Evolutionary conservation across 371 early-diverging fungal genomes (phyloP), one percentile per base, ranked within the genome.

Genomic region (Mortierella sp.): DNA sequence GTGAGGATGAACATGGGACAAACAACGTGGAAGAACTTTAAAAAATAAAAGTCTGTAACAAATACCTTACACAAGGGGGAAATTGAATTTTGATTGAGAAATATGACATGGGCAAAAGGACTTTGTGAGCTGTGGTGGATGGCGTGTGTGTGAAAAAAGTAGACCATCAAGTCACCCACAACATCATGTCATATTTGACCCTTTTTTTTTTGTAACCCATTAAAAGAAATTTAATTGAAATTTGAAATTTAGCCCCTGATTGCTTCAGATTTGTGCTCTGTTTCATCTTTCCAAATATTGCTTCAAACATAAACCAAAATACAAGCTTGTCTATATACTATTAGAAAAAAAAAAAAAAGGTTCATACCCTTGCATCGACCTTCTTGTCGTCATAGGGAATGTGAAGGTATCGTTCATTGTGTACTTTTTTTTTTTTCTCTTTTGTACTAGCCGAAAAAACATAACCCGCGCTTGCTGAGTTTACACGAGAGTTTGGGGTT

Each of bases 301-400:
- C 7, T 22, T 42, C 37, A 7, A n/a, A 32, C 12, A 57, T 3
- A 31, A 42, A 40, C 22, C n/a, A n/a, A n/a, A n/a, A n/a, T n/a
- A n/a, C n/a, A n/a, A n/a, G n/a, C n/a, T n/a, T n/a, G n/a, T n/a
- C n/a, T n/a, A n/a, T n/a, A n/a, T n/a, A n/a, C n/a, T n/a, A n/a
- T n/a, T n/a, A n/a, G n/a, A n/a, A 35, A 42, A 37, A 7, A 23
- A 35, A 59, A 6, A 2, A 61, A 28, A 49, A 23, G 19, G n/a
- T 49, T 37, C 17, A 2, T n/a, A 64, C 64, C 56, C 56, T 63
- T 63, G 53, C 63, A 63, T 63, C 23, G 9, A n/a, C 34, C 34
- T 23, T 19, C 6, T 32, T 53, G 51, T 63, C 63, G 63, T 63
- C 63, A 63, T 63, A 63, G 63, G 61, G 63, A 63, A 63, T 64